Evolutionary conservation across 306 rosid genomes (phyloP), one percentile per base, ranked within the genome.

Genomic region (Prunus kanzakura): DNA sequence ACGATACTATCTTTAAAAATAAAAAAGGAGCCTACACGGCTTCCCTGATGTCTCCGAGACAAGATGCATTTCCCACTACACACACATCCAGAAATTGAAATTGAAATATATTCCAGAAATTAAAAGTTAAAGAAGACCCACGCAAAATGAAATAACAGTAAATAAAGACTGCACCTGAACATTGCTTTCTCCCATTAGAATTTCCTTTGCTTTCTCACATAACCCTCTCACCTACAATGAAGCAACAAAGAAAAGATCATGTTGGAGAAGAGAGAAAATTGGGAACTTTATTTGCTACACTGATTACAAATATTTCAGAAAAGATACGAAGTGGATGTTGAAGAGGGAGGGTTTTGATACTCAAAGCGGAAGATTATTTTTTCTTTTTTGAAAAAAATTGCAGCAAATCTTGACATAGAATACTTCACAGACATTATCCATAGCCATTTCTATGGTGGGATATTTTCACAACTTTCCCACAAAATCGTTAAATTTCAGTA

Each of bases 161-260:
- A 73, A 63, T 67, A 75, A 73, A 67, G 41, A 62, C 76, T 65
- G 80, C 83, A 96, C 99, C 99, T 96, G 99, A 68, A 96, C 99
- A 80, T 96, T 96, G 85, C 98, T 96, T 82, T 92, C 99, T 72
- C 87, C 97, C 96, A 89, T 92, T 83, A 96, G 82, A 67, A 92
- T 87, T 86, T 96, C 99, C 84, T 89, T 96, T 15, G 98, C 99
- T 80, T 96, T 92, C 83, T 91, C 99, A 22, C 98, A 91, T 79
- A 96, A 86, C 67, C 43, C 84, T 85, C 86, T 89, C 80, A 96
- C 99, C 99, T 92, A 75, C 78, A 87, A 71, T 49, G 81, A 69
- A 81, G 15, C 61, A 78, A 82, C 76, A 47, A 58, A 83, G 74
- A 85, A 79, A 50, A 67, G 8, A 49, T 58, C 49, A 71, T 52